Evolutionary conservation across 2,329 filamentous ascomycete genomes (phyloP), one percentile per base, ranked within the genome.

Genomic region (Trichoderma cornu-damae): DNA sequence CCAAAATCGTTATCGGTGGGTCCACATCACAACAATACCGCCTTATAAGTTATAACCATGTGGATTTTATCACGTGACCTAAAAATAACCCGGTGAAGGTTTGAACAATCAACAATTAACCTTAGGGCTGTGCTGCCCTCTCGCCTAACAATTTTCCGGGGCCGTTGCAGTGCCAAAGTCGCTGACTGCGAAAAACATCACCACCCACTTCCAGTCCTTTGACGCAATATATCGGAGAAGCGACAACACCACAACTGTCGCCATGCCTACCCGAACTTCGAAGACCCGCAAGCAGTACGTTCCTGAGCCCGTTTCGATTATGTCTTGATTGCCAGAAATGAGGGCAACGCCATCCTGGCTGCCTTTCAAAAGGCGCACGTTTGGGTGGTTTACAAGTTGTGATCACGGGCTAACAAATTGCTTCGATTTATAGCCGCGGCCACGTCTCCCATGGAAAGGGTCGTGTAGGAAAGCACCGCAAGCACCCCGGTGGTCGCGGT

Each of bases 391-490:
- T 30, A 54, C 34, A 38, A 59, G 52, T 43, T 54, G 44, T 20
- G 16, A 50, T 50, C 8, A 18, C 42, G 30, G 49, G 54, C 62
- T 65, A 58, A 65, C 62, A 44, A 42, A 49, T 51, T 48, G 28
- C 63, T 66, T 62, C 64, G 61, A 61, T 66, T 64, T 54, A 70
- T 74, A 91, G 88, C 83, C 91, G 93, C 83, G 93, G 93, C 79
- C 90, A 99, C 82, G 94, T 99, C 76, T 95, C 89, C 74, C 90
- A 91, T 84, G 94, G 94, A 84, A 87, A 97, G 79, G 93, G 94
- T 83, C 93, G 93, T 86, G 79, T 97, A 76, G 94, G 94, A 78
- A 97, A 97, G 89, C 92, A 96, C 88, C 84, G 94, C 76, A 97
- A 99, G 87, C 84, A 87, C 69, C 85, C 83, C 68, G 84, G 84